phyloP scores from a whole-genome alignment of 768 basidiomycete species.

The Termitomyces titanicus region DNA sequence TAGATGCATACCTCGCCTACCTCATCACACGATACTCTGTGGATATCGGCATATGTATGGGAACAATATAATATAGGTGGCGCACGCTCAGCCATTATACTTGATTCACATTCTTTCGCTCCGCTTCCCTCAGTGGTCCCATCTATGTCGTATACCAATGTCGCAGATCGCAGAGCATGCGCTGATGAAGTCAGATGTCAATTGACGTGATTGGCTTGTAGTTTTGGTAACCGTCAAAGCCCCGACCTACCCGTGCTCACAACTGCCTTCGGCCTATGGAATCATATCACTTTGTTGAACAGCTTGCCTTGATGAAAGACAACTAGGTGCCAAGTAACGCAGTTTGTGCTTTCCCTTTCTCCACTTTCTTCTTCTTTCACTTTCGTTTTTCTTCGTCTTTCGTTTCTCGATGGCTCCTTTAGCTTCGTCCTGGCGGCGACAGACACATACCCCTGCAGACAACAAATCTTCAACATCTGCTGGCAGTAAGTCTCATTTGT shows the following conservation, averaged over 20 bases:
- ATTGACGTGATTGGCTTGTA: not conserved
- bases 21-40: not conserved
- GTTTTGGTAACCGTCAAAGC: slow-evolving; percentile 9
- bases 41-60: not conserved
- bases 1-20: not conserved
- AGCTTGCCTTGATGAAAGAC: not conserved
- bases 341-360: slow-evolving; percentile 4
- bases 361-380: slow-evolving; percentile 4
- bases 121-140: not conserved
- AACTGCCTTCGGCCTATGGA: not conserved
- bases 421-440: slow-evolving; percentile 19
- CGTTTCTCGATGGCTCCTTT: slow-evolving; percentile 16
- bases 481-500: slow-evolving; percentile 11
- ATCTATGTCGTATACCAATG: not conserved
- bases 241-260: not conserved
- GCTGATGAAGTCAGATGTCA: slow-evolving; percentile 1
- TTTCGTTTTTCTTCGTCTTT: slow-evolving; percentile 7
- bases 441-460: slow-evolving; percentile 7
- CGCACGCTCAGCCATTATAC: not conserved
- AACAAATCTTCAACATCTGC: slow-evolving; percentile 6
- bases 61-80: not conserved
- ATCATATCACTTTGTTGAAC: slow-evolving; percentile 7
- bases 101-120: not conserved
- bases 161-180: not conserved
- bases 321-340: not conserved